Conservation (phyloP, 805 yeast genomes). For the Starmerella floris region DNA sequence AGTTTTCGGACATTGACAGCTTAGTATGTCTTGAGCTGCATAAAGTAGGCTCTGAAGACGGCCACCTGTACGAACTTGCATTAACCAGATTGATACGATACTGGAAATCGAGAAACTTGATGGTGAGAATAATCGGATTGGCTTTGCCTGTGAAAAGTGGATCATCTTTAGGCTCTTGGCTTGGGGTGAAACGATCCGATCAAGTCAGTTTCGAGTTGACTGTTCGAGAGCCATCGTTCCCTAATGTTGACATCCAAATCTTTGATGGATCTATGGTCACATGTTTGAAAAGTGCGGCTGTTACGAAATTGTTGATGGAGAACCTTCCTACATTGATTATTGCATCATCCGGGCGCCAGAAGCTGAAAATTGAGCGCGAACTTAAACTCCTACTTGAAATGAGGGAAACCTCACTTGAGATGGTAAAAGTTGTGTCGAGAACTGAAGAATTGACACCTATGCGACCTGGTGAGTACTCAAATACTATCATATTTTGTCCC, state of each 20-base stretch:
- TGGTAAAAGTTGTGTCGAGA: no score
- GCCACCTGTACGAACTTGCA: constrained; percentile 54
- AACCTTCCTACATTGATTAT: neutral
- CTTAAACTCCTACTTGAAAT: neutral
- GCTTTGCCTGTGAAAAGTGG: constrained; percentile 60
- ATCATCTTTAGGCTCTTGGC: constrained; percentile 73
- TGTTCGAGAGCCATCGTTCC: constrained; percentile 37
- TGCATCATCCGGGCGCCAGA: neutral
- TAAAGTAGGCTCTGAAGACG: constrained; percentile 44
- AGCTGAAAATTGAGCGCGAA: neutral
- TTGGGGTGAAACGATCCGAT: constrained; percentile 49
- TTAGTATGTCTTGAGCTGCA: constrained; percentile 67
- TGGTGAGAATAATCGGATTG: constrained; percentile 49
- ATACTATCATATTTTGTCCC: neutral
- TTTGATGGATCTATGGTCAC: constrained; percentile 43
- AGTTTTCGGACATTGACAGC: constrained; percentile 50
- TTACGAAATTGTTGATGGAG: neutral
- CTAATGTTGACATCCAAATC: constrained; percentile 29
- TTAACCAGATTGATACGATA: constrained; percentile 39
- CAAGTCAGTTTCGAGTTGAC: constrained; percentile 59
- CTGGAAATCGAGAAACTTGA: neutral
- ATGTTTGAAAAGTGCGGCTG: neutral
- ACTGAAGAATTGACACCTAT: no score
- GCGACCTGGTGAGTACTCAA: neutral
- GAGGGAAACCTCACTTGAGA: no score